A percentile compares a stretch with the other conserved stretches of the same genome.
Conservation (phyloP, 148 eudicot genomes). For the Chenopodium quinoa region DNA sequence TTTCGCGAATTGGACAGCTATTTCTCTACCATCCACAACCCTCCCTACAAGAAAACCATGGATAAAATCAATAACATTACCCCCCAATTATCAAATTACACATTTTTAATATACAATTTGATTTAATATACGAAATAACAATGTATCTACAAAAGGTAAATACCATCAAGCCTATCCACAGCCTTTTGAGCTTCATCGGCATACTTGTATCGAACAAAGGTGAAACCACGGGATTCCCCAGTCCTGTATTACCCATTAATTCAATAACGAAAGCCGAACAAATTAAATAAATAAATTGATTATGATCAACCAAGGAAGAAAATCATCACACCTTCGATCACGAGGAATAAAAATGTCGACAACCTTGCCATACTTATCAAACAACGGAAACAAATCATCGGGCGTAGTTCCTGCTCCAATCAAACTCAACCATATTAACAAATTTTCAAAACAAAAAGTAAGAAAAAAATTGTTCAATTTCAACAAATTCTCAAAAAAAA, state of each 20-base stretch:
- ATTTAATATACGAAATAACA: background rate
- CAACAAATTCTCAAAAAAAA: too few relatives aligned
- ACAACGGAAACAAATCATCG: constrained; percentile 75
- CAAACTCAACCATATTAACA: background rate
- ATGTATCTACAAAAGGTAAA: background rate
- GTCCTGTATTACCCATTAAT: constrained; percentile 44
- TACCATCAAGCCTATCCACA: constrained; percentile 91
- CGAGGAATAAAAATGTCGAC: constrained; percentile 70
- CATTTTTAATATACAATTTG: too few relatives aligned
- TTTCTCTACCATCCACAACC: constrained; percentile 91
- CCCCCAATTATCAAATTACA: background rate
- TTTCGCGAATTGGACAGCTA: constrained; percentile 85
- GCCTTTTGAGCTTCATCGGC: constrained; percentile 90
- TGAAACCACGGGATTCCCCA: constrained; percentile 92
- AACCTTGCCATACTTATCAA: constrained; percentile 74
- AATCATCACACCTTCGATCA: constrained; percentile 49
- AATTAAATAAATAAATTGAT: too few relatives aligned
- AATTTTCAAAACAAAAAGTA: background rate
- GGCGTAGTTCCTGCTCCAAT: constrained; percentile 52
- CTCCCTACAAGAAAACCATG: constrained; percentile 40
- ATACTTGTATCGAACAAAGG: constrained; percentile 93
- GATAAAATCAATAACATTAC: background rate
- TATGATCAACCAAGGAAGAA: background rate
- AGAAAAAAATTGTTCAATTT: too few relatives aligned
- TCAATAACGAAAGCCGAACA: background rate